Evolutionary conservation across 805 yeast genomes (phyloP).

Genomic region (Pichia nanzhaoensis): DNA sequence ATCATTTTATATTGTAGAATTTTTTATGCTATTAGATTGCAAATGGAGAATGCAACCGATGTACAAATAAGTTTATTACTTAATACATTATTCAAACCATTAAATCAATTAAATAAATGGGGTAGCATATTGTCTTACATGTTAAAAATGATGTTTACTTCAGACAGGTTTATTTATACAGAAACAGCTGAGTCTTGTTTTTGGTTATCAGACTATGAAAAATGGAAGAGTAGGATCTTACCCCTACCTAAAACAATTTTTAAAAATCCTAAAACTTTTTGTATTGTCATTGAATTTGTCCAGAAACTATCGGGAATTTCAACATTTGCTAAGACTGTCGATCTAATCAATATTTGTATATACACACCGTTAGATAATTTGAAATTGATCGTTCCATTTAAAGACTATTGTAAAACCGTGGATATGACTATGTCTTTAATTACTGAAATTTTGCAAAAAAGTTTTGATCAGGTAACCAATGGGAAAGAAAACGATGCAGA

Average conservation of each 20-base stretch:
- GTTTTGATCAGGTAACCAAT: neutral
- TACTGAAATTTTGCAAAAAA: neutral
- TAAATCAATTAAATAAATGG: slow-evolving; percentile 4
- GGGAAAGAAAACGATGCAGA: slow-evolving; percentile 4
- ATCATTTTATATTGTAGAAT: slow-evolving; percentile 9
- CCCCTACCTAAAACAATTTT: slow-evolving; percentile 7
- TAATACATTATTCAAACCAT: slow-evolving; percentile 2
- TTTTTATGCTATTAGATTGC: slow-evolving; percentile 9
- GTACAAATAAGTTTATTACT: neutral
- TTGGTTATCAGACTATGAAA: slow-evolving; percentile 11
- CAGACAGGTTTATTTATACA: neutral
- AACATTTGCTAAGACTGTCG: neutral
- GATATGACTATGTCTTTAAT: slow-evolving; percentile 1
- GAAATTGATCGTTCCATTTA: neutral
- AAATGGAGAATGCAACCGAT: slow-evolving; percentile 4
- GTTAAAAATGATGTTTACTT: slow-evolving; percentile 1
- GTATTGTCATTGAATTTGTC: neutral
- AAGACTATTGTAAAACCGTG: slow-evolving; percentile 1
- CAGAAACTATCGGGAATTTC: neutral
- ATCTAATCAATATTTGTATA: neutral
- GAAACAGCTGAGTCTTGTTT: slow-evolving; percentile 6
- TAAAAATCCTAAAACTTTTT: neutral
- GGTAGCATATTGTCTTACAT: neutral
- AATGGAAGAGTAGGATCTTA: slow-evolving; percentile 7
- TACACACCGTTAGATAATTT: slow-evolving; percentile 1